Conservation (phyloP, 2,329 filamentous ascomycete species). For the Curvularia eragrostidis region DNA sequence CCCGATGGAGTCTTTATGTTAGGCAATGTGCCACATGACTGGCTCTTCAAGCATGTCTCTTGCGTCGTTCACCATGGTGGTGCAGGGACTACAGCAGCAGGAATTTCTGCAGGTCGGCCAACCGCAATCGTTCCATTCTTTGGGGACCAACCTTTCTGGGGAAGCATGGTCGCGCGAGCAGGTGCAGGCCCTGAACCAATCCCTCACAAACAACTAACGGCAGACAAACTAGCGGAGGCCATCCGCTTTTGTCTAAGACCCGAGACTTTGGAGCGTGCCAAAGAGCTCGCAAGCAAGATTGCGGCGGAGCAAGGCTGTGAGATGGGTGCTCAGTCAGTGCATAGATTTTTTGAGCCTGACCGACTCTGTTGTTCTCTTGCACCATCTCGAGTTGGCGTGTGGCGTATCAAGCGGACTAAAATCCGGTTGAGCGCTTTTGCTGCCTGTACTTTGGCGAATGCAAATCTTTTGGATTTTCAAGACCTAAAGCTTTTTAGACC, state of each 20-base stretch:
- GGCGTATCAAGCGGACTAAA: too few species aligned
- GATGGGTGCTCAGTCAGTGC: too few species aligned
- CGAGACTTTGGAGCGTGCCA: slow-evolving; percentile 15
- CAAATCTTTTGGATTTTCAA: too few species aligned
- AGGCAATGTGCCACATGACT: slow-evolving; percentile 83
- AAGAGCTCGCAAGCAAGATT: too few species aligned
- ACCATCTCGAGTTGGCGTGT: too few species aligned
- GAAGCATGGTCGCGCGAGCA: slow-evolving; percentile 57
- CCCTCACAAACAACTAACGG: slow-evolving; percentile 49
- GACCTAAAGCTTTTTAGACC: too few species aligned
- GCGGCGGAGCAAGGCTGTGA: too few species aligned
- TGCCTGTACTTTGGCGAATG: too few species aligned
- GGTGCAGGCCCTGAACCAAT: slow-evolving; percentile 61
- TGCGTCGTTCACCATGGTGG: too few species aligned
- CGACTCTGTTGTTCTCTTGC: too few species aligned
- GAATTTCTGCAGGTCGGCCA: slow-evolving; percentile 82
- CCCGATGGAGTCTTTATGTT: slow-evolving; percentile 54
- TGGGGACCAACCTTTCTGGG: slow-evolving; percentile 63
- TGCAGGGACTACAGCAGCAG: slow-evolving; percentile 86
- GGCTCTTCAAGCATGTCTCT: slow-evolving; percentile 80
- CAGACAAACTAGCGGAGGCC: slow-evolving; percentile 54
- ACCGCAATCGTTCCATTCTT: slow-evolving; percentile 78
- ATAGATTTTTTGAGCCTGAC: too few species aligned
- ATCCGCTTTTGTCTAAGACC: slow-evolving; percentile 56
- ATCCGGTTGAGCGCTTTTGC: too few species aligned